Conservation (phyloP, 2,329 filamentous ascomycete genomes). For the Emydomyces testavorans region DNA sequence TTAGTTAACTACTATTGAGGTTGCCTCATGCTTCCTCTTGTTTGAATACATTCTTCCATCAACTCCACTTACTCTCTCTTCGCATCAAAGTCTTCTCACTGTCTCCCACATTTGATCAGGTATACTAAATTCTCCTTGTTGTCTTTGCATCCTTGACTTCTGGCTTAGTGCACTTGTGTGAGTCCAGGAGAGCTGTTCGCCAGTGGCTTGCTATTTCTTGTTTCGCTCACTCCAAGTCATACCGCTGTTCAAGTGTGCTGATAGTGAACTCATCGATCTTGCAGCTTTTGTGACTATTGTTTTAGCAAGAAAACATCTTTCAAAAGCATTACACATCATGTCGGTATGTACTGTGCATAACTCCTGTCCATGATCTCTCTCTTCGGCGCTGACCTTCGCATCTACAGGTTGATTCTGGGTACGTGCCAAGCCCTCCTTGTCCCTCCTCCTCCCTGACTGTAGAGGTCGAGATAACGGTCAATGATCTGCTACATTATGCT, state of each 20-base stretch:
- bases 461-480: neutral
- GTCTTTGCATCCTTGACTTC: neutral
- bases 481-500: neutral
- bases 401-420: conserved; percentile 15
- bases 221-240: neutral
- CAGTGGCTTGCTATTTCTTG: neutral
- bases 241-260: neutral
- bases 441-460: neutral
- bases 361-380: too few species aligned
- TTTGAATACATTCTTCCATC: conserved; percentile 1
- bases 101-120: neutral
- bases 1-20: conserved; percentile 10
- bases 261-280: neutral
- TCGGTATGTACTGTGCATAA: conserved; percentile 11
- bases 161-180: neutral
- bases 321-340: conserved; percentile 4
- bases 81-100: neutral
- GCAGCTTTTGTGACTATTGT: neutral
- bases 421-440: neutral
- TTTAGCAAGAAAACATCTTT: neutral
- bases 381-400: neutral
- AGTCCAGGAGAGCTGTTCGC: neutral
- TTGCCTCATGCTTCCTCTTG: conserved; percentile 12
- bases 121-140: neutral
- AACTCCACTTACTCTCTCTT: neutral